Conservation (phyloP, 2,329 filamentous ascomycete species). For the Cercospora nicotianae region DNA sequence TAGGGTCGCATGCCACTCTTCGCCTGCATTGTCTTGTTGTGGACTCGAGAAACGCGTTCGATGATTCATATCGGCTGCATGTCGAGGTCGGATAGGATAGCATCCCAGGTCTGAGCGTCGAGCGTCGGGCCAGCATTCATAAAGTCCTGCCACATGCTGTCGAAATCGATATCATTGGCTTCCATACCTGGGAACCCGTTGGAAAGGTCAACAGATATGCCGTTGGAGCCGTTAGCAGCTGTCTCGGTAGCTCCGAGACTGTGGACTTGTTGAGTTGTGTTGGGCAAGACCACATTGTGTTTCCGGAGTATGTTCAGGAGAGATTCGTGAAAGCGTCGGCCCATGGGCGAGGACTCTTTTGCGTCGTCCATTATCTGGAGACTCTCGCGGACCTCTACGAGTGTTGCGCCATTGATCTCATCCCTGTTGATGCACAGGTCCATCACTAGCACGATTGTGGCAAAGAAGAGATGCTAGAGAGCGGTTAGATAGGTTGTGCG, state of each 20-base stretch:
- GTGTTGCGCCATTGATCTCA: conserved; percentile 8
- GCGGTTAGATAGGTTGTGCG: not conserved
- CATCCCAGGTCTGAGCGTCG: conserved; percentile 14
- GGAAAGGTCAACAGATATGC: not conserved
- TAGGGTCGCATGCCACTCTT: not conserved
- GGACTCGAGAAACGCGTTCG: not conserved
- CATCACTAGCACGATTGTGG: conserved; percentile 32
- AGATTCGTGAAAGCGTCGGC: conserved; percentile 27
- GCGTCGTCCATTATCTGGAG: conserved; percentile 30
- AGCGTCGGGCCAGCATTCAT: conserved; percentile 24
- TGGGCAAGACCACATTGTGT: conserved; percentile 29
- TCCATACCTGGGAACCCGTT: not conserved
- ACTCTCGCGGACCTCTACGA: conserved; percentile 28
- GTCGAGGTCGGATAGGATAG: not conserved
- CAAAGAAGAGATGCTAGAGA: conserved; percentile 31
- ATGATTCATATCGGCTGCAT: not conserved
- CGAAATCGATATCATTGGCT: conserved; percentile 21
- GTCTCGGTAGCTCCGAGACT: not conserved
- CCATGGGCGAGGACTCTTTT: conserved; percentile 20
- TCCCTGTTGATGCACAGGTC: conserved; percentile 33
- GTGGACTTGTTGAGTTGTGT: not conserved
- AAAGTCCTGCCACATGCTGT: conserved; percentile 32
- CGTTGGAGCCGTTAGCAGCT: not conserved
- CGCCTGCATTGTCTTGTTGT: not conserved
- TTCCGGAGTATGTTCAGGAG: conserved; percentile 30